Evolutionary conservation across 2,329 filamentous ascomycete species (phyloP), one percentile per base, ranked within the genome.

Genomic region (Nannizziopsis barbatae): DNA sequence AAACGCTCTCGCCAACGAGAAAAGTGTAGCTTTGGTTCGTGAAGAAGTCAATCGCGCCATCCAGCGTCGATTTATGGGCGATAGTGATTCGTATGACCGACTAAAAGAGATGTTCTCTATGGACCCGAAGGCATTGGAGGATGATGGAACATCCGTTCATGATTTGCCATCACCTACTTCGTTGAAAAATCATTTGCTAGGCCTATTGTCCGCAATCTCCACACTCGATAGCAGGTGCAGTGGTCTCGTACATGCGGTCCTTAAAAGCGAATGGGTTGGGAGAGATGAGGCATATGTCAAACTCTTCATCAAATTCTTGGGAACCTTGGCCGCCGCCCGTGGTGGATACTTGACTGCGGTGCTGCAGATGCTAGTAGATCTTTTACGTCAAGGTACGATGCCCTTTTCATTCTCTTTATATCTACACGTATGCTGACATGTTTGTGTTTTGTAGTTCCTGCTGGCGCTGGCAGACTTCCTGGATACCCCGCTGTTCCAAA

Each of bases 331-430:
- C 45, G 93, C 86, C 52, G 84, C 88, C 0, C 86, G 95, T 59
- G 83, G 85, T 39, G 81, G 79, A 11, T 93, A 86, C 65, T 76
- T 93, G 31, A 75, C 75, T 17, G 73, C 79, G 15, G 81, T 94
- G 35, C 75, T 95, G 50, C 75, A 79, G 50, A 90, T 87, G 79
- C 75, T 96, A 51, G 81, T 94, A 48, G 77, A 80, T 52, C 83
- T 87, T 62, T 86, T 98, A 60, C 75, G 77, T 50, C 76, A 72
- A 51, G 57, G 71, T 73, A 67, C 56, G 65, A 61, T 32, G 66
- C 68, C 44, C 58, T 69, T 14, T 69, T 71, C 1, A 61, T 71
- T 18, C 69, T 62, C 57, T 1, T 5, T 12, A 17, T 20, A 43
- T 3, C 22, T 2, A 38, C 20, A 12, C 27, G 7, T 31, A 17